These are phyloP conservation scores for Didymella exigua DNA, from an alignment of 2,329 filamentous ascomycete genomes.

Conservation along the genomic window DNA sequence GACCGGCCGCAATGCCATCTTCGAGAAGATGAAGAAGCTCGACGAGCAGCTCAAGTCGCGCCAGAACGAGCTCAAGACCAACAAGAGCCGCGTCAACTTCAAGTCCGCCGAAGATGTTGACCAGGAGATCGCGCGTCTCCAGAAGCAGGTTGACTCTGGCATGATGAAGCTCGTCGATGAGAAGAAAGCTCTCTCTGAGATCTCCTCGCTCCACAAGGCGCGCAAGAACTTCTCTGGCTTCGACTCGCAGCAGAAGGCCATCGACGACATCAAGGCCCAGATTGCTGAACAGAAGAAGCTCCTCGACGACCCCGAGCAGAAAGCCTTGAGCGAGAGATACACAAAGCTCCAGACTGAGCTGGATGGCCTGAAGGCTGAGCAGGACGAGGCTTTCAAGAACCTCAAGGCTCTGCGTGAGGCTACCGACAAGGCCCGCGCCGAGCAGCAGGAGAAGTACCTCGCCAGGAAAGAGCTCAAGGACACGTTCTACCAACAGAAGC, in stretches of 20 bases:
- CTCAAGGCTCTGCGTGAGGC: slow-evolving; percentile 84
- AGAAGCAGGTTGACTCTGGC: slow-evolving; percentile 84
- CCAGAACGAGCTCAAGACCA: slow-evolving; percentile 84
- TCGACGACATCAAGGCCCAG: slow-evolving; percentile 84
- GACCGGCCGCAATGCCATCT: slow-evolving; percentile 74
- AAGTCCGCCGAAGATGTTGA: slow-evolving; percentile 90
- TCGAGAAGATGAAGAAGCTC: slow-evolving; percentile 90
- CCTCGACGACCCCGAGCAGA: slow-evolving; percentile 89
- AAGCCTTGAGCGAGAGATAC: slow-evolving; percentile 86
- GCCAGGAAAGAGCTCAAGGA: slow-evolving; percentile 89
- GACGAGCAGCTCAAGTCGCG: slow-evolving; percentile 87
- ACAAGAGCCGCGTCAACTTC: slow-evolving; percentile 79
- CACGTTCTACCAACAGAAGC: slow-evolving; percentile 79
- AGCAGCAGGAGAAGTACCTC: slow-evolving; percentile 84
- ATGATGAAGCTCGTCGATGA: slow-evolving; percentile 96
- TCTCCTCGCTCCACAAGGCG: slow-evolving; percentile 81
- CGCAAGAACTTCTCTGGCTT: slow-evolving; percentile 90
- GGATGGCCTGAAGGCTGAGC: slow-evolving; percentile 87
- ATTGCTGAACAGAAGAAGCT: slow-evolving; percentile 87
- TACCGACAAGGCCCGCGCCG: slow-evolving; percentile 78
- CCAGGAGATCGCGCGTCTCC: slow-evolving; percentile 76
- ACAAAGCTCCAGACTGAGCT: slow-evolving; percentile 84
- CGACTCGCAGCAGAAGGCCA: slow-evolving; percentile 83
- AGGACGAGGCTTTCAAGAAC: slow-evolving; percentile 89
- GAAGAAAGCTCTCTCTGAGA: slow-evolving; percentile 87